These are phyloP conservation scores for Aspergillus heteromorphus DNA, from an alignment of 495 filamentous ascomycete genomes.

Conservation along the genomic window DNA sequence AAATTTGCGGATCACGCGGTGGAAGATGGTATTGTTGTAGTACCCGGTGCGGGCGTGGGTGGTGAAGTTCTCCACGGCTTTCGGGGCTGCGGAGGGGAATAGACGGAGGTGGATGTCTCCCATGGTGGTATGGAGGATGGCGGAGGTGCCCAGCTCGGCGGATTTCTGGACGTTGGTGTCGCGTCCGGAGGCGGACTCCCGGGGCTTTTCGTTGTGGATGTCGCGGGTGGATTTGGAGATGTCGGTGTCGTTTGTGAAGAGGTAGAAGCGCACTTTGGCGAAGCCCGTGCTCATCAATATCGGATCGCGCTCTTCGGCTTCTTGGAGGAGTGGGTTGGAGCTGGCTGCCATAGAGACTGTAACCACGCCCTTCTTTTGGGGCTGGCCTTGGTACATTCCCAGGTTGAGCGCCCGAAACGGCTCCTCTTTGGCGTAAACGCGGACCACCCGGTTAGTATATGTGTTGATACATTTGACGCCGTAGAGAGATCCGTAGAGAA, in stretches of 20 bases:
- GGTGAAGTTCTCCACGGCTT: slow-evolving; percentile 98
- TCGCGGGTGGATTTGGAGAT: slow-evolving; percentile 83
- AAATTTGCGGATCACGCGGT: slow-evolving; percentile 95
- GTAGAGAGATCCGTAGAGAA: slow-evolving; percentile 86
- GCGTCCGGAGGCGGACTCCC: slow-evolving; percentile 26
- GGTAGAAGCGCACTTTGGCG: slow-evolving; percentile 92
- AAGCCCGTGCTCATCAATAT: slow-evolving; percentile 80
- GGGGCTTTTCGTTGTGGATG: slow-evolving; percentile 91
- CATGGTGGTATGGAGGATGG: slow-evolving; percentile 85
- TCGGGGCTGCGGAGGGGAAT: slow-evolving; percentile 88
- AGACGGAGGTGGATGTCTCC: slow-evolving; percentile 94
- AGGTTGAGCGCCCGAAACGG: slow-evolving; percentile 76
- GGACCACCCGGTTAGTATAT: slow-evolving; percentile 83
- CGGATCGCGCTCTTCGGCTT: slow-evolving; percentile 87
- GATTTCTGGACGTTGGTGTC: slow-evolving; percentile 51
- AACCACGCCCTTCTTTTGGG: slow-evolving; percentile 82
- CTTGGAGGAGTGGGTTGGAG: slow-evolving; percentile 85
- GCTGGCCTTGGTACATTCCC: slow-evolving; percentile 90
- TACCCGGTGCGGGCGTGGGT: slow-evolving; percentile 84
- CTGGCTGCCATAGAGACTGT: slow-evolving; percentile 98
- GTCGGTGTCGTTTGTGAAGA: slow-evolving; percentile 88
- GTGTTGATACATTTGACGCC: slow-evolving; percentile 94
- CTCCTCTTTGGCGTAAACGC: slow-evolving; percentile 84
- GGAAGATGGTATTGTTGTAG: slow-evolving; percentile 97
- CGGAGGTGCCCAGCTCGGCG: slow-evolving; percentile 67